Conservation (phyloP, 2,329 filamentous ascomycete species). For the Apiospora koreana region DNA sequence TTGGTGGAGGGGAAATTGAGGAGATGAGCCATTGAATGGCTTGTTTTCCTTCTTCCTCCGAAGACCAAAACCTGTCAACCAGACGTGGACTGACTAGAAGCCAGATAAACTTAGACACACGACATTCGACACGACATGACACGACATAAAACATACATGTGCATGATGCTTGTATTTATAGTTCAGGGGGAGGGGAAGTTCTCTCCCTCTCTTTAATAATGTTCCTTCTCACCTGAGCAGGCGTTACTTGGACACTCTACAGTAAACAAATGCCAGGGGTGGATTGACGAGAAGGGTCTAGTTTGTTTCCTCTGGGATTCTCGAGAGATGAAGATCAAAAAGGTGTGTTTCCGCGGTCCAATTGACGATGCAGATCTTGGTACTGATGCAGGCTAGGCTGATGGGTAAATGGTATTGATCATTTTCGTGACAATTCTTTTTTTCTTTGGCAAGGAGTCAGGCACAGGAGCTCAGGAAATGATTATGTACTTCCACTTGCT, state of each 20-base stretch:
- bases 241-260: neutral
- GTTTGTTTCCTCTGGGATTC: neutral
- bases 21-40: neutral
- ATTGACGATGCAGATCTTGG: neutral
- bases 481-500: too few species aligned
- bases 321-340: neutral
- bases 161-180: neutral
- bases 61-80: neutral
- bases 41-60: neutral
- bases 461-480: neutral
- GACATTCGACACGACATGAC: neutral
- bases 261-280: neutral
- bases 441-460: neutral
- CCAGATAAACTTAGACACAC: neutral
- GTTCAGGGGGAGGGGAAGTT: neutral
- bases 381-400: too few species aligned
- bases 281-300: neutral
- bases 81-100: neutral
- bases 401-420: neutral
- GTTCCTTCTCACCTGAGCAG: neutral
- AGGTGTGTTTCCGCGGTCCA: neutral
- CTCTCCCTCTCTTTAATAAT: neutral
- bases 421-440: neutral
- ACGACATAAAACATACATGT: neutral
- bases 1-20: neutral